phyloP scores from a whole-genome alignment of 345 rosid species.

The Garcia nutans region DNA sequence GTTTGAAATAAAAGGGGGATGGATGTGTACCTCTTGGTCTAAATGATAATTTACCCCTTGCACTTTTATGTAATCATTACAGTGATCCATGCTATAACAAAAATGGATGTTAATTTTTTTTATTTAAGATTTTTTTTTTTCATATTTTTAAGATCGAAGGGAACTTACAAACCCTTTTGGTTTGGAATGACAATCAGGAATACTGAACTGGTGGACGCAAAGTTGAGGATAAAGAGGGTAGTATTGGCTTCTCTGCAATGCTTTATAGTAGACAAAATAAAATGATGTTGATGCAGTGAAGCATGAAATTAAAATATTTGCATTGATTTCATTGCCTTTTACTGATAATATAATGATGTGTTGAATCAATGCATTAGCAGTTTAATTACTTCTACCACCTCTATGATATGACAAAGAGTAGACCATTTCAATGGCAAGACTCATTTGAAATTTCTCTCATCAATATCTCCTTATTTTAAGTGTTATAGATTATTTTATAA shows the following conservation, averaged over 20 bases:
- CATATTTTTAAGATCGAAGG: not conserved
- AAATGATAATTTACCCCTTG: no score
- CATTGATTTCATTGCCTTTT: not conserved
- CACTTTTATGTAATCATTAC: not conserved
- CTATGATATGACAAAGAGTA: not conserved
- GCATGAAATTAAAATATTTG: not conserved
- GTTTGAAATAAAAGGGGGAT: no score
- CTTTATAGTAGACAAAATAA: not conserved
- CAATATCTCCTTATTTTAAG: no score
- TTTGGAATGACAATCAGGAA: not conserved
- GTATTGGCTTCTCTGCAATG: not conserved
- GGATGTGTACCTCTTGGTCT: no score
- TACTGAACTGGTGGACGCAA: not conserved
- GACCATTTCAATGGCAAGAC: not conserved
- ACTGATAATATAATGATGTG: not conserved
- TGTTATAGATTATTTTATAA: no score
- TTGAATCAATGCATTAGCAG: not conserved
- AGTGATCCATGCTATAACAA: not conserved
- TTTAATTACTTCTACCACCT: not conserved
- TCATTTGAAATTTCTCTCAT: no score
- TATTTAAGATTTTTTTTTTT: no score
- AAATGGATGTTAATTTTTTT: not conserved
- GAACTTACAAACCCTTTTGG: not conserved
- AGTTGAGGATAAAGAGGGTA: not conserved
- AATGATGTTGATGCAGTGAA: not conserved